Evolutionary conservation across 441 rosid species (phyloP).

Genomic region (Biscutella laevigata): DNA sequence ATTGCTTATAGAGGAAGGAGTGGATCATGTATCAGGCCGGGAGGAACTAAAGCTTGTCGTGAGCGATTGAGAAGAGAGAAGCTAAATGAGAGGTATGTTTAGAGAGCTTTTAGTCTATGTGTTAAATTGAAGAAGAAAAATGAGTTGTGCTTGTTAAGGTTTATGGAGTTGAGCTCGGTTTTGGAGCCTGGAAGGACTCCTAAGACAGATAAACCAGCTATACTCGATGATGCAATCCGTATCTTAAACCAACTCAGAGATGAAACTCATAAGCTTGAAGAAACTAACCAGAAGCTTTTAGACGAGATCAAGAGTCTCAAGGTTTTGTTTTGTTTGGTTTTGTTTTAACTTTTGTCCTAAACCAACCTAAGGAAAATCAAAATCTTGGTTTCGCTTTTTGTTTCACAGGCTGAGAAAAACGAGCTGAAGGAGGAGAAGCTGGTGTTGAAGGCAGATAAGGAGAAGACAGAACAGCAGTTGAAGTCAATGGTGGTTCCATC

Average conservation of each 20-base stretch:
- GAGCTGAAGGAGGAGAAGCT: conserved; percentile 86
- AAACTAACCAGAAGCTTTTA: conserved; percentile 58
- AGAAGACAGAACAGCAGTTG: conserved; percentile 60
- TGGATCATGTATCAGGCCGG: conserved; percentile 41
- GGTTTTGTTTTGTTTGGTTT: no score
- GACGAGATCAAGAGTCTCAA: conserved; percentile 73
- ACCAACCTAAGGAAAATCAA: no score
- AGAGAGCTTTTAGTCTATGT: neutral
- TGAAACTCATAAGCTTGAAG: conserved; percentile 73
- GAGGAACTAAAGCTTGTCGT: conserved; percentile 72
- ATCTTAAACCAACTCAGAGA: conserved; percentile 61
- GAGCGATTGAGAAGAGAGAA: conserved; percentile 76
- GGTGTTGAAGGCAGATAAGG: conserved; percentile 61
- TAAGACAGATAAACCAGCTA: conserved; percentile 65
- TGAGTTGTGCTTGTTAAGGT: conserved; percentile 35
- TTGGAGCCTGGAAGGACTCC: conserved; percentile 74
- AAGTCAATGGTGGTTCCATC: conserved; percentile 47
- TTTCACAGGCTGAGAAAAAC: conserved; percentile 84
- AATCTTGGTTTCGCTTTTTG: no score
- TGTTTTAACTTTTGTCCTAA: neutral
- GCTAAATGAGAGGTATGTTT: conserved; percentile 61
- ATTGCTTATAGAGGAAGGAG: conserved; percentile 35
- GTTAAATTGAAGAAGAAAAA: neutral
- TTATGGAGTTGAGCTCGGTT: conserved; percentile 64
- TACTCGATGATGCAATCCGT: conserved; percentile 78